phyloP scores from a whole-genome alignment of 768 basidiomycete genomes.

The Phlegmacium glaucopus region DNA sequence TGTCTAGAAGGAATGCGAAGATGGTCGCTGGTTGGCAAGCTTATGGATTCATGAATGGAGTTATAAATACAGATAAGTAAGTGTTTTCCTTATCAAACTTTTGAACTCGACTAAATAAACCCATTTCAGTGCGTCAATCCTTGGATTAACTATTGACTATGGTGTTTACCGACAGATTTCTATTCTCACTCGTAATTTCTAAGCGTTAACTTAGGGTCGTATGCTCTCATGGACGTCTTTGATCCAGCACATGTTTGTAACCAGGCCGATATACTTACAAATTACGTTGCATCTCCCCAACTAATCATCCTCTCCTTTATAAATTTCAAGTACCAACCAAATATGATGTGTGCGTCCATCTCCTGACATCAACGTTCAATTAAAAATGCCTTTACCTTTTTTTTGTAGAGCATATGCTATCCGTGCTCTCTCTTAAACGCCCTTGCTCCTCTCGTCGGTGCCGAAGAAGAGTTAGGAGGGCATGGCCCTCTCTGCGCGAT shows the following conservation, averaged over 20 bases:
- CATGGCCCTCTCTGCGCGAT: conserved; percentile 52
- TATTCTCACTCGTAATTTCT: not conserved
- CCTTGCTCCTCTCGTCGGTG: conserved; percentile 83
- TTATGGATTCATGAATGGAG: conserved; percentile 92
- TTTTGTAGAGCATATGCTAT: conserved; percentile 67
- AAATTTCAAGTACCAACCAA: conserved; percentile 57
- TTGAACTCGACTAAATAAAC: conserved; percentile 7
- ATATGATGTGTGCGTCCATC: conserved; percentile 69
- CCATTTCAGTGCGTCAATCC: conserved; percentile 58
- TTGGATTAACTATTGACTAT: conserved; percentile 78
- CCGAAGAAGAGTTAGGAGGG: conserved; percentile 60
- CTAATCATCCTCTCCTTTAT: not conserved
- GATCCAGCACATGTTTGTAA: conserved; percentile 87
- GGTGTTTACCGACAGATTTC: conserved; percentile 34
- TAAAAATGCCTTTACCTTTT: not conserved
- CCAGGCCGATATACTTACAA: conserved; percentile 82
- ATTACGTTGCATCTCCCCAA: conserved; percentile 17
- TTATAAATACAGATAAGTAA: conserved; percentile 96
- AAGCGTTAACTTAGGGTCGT: conserved; percentile 59
- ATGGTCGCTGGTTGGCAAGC: conserved; percentile 98
- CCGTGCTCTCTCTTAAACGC: conserved; percentile 73
- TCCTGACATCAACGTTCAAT: not conserved
- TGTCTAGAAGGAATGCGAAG: conserved; percentile 77
- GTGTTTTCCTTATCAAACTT: conserved; percentile 9
- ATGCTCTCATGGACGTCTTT: conserved; percentile 94